Evolutionary conservation across 805 yeast species (phyloP).

Genomic region (Pichia manshurica): DNA sequence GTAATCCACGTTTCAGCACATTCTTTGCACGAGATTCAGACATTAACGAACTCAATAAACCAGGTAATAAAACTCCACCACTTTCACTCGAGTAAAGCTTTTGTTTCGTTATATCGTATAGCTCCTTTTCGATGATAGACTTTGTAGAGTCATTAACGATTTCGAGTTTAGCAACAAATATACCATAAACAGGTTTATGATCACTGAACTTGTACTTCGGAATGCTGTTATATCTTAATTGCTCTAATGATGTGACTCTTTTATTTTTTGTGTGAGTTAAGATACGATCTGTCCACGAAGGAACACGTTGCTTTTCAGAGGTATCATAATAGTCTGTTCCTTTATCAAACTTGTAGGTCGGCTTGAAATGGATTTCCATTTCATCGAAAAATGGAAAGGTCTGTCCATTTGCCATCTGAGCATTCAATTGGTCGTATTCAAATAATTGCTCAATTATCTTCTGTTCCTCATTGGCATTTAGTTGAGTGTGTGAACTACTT

Average conservation of each 20-base stretch:
- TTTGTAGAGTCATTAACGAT: slow-evolving; percentile 56
- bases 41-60: slow-evolving; percentile 9
- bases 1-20: slow-evolving; percentile 42
- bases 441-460: slow-evolving; percentile 35
- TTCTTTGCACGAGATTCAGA: slow-evolving; percentile 17
- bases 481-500: slow-evolving; percentile 3
- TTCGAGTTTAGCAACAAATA: slow-evolving; percentile 56
- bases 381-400: slow-evolving; percentile 81
- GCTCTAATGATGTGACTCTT: slow-evolving; percentile 44
- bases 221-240: slow-evolving; percentile 53
- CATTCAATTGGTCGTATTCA: slow-evolving; percentile 70
- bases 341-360: slow-evolving; percentile 92
- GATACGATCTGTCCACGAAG: slow-evolving; percentile 97
- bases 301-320: slow-evolving; percentile 85
- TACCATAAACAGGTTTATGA: slow-evolving; percentile 83
- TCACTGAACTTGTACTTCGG: slow-evolving; percentile 66
- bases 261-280: slow-evolving; percentile 53
- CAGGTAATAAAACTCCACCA: slow-evolving; percentile 13
- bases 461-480: slow-evolving; percentile 14
- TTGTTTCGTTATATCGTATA: slow-evolving; percentile 46
- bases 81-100: slow-evolving; percentile 36
- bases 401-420: slow-evolving; percentile 70
- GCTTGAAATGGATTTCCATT: slow-evolving; percentile 71
- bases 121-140: slow-evolving; percentile 43
- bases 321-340: slow-evolving; percentile 80